Evolutionary conservation across 139 green algal species (phyloP).

Genomic region (Chlorella sp.): DNA sequence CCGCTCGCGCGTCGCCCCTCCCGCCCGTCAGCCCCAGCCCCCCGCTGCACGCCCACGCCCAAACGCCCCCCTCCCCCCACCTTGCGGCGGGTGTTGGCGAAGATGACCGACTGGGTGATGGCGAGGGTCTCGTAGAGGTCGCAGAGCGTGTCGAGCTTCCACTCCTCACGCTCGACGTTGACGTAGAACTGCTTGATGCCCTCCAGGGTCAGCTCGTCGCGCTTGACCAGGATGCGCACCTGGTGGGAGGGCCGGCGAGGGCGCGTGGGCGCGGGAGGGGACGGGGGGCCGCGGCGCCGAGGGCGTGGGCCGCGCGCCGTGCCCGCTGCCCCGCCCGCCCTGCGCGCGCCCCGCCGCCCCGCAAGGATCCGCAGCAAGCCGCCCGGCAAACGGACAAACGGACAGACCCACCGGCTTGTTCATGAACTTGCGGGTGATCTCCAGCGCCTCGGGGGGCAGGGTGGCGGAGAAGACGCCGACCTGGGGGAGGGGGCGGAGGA

Average conservation of each 20-base stretch:
- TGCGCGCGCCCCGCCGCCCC: too few species aligned
- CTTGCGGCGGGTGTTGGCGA: slow-evolving; percentile 99
- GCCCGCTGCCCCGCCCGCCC: too few species aligned
- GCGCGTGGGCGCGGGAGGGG: too few species aligned
- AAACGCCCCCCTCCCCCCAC: too few species aligned
- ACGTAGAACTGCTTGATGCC: slow-evolving; percentile 99
- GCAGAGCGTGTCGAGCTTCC: slow-evolving; percentile 99
- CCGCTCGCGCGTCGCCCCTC: too few species aligned
- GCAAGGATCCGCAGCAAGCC: too few species aligned
- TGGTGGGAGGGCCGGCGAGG: too few species aligned
- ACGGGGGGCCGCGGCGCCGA: too few species aligned
- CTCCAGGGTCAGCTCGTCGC: slow-evolving; percentile 99
- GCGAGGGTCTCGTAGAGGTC: slow-evolving; percentile 99
- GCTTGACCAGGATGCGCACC: slow-evolving; percentile 99
- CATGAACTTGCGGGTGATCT: slow-evolving; percentile 99
- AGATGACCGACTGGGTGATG: slow-evolving; percentile 99
- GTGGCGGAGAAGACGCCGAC: slow-evolving; percentile 99
- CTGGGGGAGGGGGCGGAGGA: slow-evolving; percentile 41
- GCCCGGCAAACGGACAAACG: too few species aligned
- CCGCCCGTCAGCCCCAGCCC: too few species aligned
- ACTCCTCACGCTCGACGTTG: slow-evolving; percentile 96
- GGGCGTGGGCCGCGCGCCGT: too few species aligned
- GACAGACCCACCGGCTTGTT: slow-evolving; percentile 96
- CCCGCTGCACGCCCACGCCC: too few species aligned
- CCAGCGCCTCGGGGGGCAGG: slow-evolving; percentile 97